Percentiles rank a stretch among this genome's conserved stretches.
Conservation (phyloP, 176 grass and related monocot genomes). For the Rhynchospora pubera region DNA sequence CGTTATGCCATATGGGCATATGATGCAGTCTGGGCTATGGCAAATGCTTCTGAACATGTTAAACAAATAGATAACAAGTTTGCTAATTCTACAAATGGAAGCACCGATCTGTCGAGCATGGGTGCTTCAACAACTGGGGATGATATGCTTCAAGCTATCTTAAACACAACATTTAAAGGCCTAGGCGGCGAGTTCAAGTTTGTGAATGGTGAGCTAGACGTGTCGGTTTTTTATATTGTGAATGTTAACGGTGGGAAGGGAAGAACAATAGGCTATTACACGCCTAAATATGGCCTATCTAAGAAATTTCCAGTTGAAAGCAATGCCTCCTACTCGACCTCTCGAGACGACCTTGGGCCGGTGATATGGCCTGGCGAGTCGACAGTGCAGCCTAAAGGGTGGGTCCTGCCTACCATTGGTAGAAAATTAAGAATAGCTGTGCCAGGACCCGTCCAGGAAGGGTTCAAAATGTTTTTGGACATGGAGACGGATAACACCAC, state of each 20-base stretch:
- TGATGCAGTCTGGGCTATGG: conserved; percentile 51
- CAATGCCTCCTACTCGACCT: conserved; percentile 1
- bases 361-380: conserved; percentile 47
- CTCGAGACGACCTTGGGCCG: not conserved
- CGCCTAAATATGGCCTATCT: conserved; percentile 22
- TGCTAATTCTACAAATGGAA: not conserved
- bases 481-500: conserved; percentile 32
- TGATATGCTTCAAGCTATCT: conserved; percentile 24
- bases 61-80: not conserved
- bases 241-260: conserved; percentile 30
- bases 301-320: not conserved
- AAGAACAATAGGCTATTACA: conserved; percentile 46
- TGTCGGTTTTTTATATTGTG: conserved; percentile 43
- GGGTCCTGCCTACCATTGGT: conserved; percentile 22
- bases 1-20: conserved; percentile 44
- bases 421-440: conserved; percentile 45
- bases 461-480: conserved; percentile 34
- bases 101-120: conserved; percentile 14
- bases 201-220: conserved; percentile 18
- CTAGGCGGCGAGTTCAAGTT: conserved; percentile 43
- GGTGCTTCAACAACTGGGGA: conserved; percentile 24
- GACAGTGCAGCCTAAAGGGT: conserved; percentile 35
- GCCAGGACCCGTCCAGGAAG: conserved; percentile 11
- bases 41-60: conserved; percentile 38
- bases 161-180: conserved; percentile 25